Percentiles rank a stretch among this genome's conserved stretches.
These are phyloP conservation scores for Holtermannia corniformis DNA, from an alignment of 768 basidiomycete species.

Conservation along the genomic window DNA sequence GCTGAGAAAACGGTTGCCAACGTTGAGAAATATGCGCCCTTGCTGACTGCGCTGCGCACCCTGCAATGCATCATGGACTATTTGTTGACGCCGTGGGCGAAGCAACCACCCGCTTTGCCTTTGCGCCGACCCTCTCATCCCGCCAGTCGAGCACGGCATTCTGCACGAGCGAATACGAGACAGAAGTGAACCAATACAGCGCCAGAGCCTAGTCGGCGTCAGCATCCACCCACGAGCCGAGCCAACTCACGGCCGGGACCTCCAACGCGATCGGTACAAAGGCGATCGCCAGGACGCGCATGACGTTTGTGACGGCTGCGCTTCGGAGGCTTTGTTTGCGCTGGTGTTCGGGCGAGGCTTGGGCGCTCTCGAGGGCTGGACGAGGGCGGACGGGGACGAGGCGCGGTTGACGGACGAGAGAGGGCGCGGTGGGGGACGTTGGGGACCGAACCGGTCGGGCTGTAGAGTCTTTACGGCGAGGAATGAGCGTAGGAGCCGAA, in stretches of 20 bases:
- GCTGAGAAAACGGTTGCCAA: no score
- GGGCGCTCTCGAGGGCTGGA: background rate
- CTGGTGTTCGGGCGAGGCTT: background rate
- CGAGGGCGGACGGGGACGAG: background rate
- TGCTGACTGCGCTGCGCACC: no score
- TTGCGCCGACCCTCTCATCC: background rate
- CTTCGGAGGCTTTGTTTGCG: conserved; percentile 12
- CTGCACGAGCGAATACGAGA: conserved; percentile 38
- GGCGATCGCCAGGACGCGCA: conserved; percentile 35
- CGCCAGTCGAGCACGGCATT: conserved; percentile 21
- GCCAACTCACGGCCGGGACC: conserved; percentile 37
- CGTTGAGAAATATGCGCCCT: no score
- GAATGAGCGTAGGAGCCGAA: background rate
- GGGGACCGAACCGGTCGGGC: background rate
- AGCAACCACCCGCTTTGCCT: background rate
- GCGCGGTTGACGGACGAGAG: background rate
- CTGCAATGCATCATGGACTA: no score
- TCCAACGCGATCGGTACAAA: conserved; percentile 39
- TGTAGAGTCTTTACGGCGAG: background rate
- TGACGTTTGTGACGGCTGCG: conserved; percentile 20
- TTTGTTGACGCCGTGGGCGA: no score
- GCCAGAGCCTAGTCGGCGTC: conserved; percentile 32
- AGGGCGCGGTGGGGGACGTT: background rate
- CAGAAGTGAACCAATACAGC: conserved; percentile 41
- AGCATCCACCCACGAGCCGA: background rate